Evolutionary conservation across 2,329 filamentous ascomycete genomes (phyloP), one percentile per base, ranked within the genome.

Genomic region (Cercospora zeina): DNA sequence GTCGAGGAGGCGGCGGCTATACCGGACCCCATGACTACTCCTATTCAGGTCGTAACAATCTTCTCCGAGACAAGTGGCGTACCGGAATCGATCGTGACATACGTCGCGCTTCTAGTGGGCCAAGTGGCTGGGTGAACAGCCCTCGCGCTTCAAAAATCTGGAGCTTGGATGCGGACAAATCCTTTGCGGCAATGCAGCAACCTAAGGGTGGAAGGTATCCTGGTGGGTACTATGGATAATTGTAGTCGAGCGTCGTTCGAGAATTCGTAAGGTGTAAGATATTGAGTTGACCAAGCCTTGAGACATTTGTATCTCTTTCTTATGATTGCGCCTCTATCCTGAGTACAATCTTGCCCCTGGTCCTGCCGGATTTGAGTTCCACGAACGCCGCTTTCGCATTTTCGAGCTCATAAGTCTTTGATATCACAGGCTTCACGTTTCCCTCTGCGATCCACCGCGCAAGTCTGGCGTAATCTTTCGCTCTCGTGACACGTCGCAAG

Each of bases 331-430:
- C 27, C 27, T 71, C 9, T 14, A 73, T 67, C 53, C 68, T 66
- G 13, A 80, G 67, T 2, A 89, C 77, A 65, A 89, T 74, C 75
- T 89, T 89, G 0, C 87, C 87, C 64, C 75, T 82, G 1, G 82
- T 78, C 34, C 81, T 78, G 0, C 82, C 82, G 0, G 77, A 81
- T 75, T 83, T 86, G 68, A 88, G 69, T 70, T 80, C 85, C 71
- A 82, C 80, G 73, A 83, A 86, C 1, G 85, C 87, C 69, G 82
- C 79, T 0, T 80, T 79, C 1, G 79, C 81, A 60, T 88, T 80
- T 50, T 84, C 82, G 70, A 85, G 84, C 10, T 78, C 75, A 68
- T 82, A 87, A 1, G 77, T 76, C 62, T 81, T 77, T 69, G 87
- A 86, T 47, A 88, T 73, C 0, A 85, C 78, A 0, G 80, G 72